phyloP scores from a whole-genome alignment of 768 basidiomycete genomes.

The Rhodosporidiobolus odoratus region DNA sequence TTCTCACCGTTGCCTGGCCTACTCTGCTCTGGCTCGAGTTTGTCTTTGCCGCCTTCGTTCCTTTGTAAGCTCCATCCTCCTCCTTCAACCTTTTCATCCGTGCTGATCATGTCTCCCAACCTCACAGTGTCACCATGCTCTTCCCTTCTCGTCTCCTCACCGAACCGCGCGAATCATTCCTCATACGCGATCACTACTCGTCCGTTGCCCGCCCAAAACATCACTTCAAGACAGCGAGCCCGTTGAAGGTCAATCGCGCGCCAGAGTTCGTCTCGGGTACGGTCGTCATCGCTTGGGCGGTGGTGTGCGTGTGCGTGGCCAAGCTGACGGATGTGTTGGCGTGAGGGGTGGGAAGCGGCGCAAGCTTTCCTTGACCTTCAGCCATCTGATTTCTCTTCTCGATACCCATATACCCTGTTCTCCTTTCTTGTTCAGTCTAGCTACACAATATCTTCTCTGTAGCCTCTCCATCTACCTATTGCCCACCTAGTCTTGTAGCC shows the following conservation, averaged over 20 bases:
- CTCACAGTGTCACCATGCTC: constrained; percentile 31
- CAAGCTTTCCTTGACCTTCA: neutral
- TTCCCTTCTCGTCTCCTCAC: constrained; percentile 36
- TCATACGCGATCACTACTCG: constrained; percentile 37
- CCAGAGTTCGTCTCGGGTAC: constrained; percentile 28
- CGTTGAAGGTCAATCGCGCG: constrained; percentile 32
- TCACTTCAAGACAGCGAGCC: constrained; percentile 32
- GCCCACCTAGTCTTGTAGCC: too few species aligned
- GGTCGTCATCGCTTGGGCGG: constrained; percentile 26
- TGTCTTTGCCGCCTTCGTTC: constrained; percentile 32
- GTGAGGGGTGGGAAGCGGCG: neutral
- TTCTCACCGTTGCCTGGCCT: constrained; percentile 37
- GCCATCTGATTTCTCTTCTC: too few species aligned
- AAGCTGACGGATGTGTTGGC: constrained; percentile 32
- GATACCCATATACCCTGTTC: neutral
- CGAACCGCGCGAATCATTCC: constrained; percentile 32
- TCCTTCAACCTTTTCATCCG: neutral
- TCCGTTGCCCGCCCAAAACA: constrained; percentile 38
- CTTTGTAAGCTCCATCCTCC: constrained; percentile 16
- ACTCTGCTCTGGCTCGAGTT: constrained; percentile 35
- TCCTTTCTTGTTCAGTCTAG: neutral
- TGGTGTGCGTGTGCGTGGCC: constrained; percentile 30
- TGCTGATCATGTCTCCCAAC: neutral
- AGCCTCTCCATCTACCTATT: too few species aligned
- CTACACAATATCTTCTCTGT: neutral